Conservation (phyloP, 2,329 filamentous ascomycete species). For the Pseudonectria foliicola region DNA sequence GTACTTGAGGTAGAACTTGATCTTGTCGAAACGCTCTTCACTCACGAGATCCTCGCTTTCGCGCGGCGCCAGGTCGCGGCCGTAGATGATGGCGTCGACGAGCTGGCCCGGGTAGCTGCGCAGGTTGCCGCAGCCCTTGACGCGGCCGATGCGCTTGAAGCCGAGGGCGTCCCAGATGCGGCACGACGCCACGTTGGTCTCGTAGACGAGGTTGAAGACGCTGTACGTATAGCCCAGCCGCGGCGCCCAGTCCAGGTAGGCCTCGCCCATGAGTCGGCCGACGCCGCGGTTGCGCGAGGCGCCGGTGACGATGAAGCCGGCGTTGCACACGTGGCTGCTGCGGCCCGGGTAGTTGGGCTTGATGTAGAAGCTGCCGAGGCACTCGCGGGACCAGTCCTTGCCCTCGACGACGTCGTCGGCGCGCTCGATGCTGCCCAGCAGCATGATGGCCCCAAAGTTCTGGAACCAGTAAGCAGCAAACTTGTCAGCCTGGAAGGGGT, state of each 20-base stretch:
- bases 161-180: conserved; percentile 88
- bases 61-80: conserved; percentile 49
- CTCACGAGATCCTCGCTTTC: conserved; percentile 78
- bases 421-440: conserved; percentile 66
- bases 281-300: conserved; percentile 67
- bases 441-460: conserved; percentile 82
- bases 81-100: conserved; percentile 73
- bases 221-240: conserved; percentile 84
- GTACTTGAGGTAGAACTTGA: conserved; percentile 93
- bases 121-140: conserved; percentile 64
- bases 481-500: conserved; percentile 62
- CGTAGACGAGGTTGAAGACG: conserved; percentile 91
- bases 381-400: conserved; percentile 72
- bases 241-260: conserved; percentile 71
- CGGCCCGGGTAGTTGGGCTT: conserved; percentile 89
- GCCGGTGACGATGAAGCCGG: conserved; percentile 68
- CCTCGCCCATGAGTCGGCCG: conserved; percentile 68
- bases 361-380: conserved; percentile 87
- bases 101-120: conserved; percentile 61
- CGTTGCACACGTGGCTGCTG: conserved; percentile 88
- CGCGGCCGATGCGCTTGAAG: conserved; percentile 84
- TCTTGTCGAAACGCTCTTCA: conserved; percentile 98
- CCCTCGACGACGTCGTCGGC: conserved; percentile 51
- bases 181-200: conserved; percentile 85
- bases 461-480: conserved; percentile 88